Base-by-base conservation (phyloP, 257 asterid species). In the Ligustrum vulgare region DNA sequence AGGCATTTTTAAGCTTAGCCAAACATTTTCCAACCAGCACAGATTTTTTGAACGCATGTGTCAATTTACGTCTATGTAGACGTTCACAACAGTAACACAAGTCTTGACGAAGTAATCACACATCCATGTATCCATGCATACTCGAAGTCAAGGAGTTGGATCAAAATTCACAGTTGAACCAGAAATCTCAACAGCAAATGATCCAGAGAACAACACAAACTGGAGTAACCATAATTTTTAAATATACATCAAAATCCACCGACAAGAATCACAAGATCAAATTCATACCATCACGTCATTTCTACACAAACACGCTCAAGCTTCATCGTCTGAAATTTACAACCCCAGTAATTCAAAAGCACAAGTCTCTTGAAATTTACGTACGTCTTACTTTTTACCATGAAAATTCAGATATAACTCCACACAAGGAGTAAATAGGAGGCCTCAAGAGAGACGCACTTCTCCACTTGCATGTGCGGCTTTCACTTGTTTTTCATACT, bases 391-490 rank as follows among this genome's bases (percentile, higher is more conserved):
- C 47, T 22, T 41, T 69, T 56, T 58, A 67, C 75, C 69, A 49
- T 28, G 6, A 10, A 51, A 28, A 67, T 32, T 25, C 25, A 67
- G 35, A 65, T 47, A 15, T 66, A 36, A 35, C 35, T 45, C 37
- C 23, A 5, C 18, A 4, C 32, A 65, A 12, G 33, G 2, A 49
- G 34, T 56, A 62, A 36, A 31, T 41, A 41, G 47, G 47, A 51
- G 64, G 41, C 62, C 72, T 87, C 69, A 89, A 71, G 86, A 72
- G 78, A 88, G 82, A 13, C 73, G 90, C 36, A 89, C 86, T 76
- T 86, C 93, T 65, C 96, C 96, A 60, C 91, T 90, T 62, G 90
- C 96, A 67, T 91, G 96, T 70, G 87, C 96, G 25, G 87, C 90
- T 76, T 88, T 91, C 70, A 91, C 96, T 82, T 82, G 91, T 81